A percentile compares a stretch with the other conserved stretches of the same genome.
Evolutionary conservation across 805 yeast genomes (phyloP).

Genomic region (Kazachstania psychrophila): DNA sequence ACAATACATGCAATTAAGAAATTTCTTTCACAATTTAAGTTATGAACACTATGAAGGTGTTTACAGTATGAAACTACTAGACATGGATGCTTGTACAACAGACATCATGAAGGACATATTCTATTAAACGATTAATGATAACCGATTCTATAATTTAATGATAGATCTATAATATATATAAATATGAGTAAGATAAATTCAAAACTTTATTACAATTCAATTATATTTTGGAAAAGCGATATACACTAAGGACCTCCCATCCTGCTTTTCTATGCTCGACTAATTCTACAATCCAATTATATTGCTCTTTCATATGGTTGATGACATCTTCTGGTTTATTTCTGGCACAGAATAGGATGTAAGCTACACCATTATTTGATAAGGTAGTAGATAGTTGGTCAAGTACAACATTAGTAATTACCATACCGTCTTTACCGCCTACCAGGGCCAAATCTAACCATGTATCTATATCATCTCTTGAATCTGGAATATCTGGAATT

Average conservation of each 20-base stretch:
- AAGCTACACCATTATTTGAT: conserved; percentile 63
- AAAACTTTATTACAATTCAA: neutral
- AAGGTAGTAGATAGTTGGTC: conserved; percentile 44
- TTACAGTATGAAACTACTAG: conserved; percentile 41
- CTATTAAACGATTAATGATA: conserved; percentile 1
- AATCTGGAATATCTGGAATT: conserved; percentile 52
- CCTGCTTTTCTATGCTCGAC: conserved; percentile 76
- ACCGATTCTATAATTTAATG: neutral
- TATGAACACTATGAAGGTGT: conserved; percentile 34
- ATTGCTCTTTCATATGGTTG: conserved; percentile 32
- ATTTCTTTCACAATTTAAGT: conserved; percentile 23
- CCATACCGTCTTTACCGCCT: conserved; percentile 91
- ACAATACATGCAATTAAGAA: conserved; percentile 19
- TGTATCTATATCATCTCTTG: conserved; percentile 37
- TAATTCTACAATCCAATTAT: conserved; percentile 44
- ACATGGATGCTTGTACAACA: conserved; percentile 38
- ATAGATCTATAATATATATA: neutral
- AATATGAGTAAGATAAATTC: neutral
- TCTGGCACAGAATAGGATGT: conserved; percentile 83
- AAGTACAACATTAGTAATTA: conserved; percentile 59
- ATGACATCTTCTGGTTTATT: conserved; percentile 66
- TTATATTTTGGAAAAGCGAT: conserved; percentile 38
- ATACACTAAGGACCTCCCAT: conserved; percentile 84
- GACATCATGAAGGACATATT: conserved; percentile 57
- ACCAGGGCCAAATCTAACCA: conserved; percentile 88